phyloP scores from a whole-genome alignment of 1,284 basidiomycete species.

The Rhodofomes roseus region DNA sequence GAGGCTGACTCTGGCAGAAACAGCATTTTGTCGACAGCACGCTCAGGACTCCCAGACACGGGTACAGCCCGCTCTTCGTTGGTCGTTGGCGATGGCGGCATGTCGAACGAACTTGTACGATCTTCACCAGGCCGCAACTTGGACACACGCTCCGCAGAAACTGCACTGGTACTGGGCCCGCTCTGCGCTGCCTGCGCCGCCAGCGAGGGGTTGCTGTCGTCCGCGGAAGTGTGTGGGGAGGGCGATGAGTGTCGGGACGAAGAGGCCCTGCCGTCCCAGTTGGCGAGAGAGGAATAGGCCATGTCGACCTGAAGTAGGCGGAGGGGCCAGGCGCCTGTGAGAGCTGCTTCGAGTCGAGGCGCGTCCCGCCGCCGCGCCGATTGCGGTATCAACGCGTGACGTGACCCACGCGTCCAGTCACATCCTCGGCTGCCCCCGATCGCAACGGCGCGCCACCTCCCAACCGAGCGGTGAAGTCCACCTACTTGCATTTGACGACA shows the following conservation, averaged over 20 bases:
- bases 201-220: neutral
- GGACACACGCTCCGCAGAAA: neutral
- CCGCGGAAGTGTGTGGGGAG: neutral
- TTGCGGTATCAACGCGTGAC: neutral
- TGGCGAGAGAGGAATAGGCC: slow-evolving; percentile 23
- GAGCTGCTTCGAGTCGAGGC: neutral
- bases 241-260: neutral
- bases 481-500: no score
- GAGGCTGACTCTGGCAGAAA: neutral
- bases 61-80: neutral
- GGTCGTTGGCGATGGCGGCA: slow-evolving; percentile 5
- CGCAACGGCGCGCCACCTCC: no score
- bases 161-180: neutral
- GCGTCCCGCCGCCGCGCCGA: neutral
- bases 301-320: slow-evolving; percentile 1
- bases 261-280: slow-evolving; percentile 22
- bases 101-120: neutral
- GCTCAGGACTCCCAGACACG: neutral
- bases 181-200: neutral
- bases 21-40: neutral
- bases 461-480: no score
- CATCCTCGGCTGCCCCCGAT: neutral
- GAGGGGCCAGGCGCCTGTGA: neutral
- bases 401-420: slow-evolving; percentile 4
- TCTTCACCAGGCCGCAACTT: neutral